Evolutionary conservation across 495 filamentous ascomycete species (phyloP).

Genomic region (Hypoxylon lienhwacheense): DNA sequence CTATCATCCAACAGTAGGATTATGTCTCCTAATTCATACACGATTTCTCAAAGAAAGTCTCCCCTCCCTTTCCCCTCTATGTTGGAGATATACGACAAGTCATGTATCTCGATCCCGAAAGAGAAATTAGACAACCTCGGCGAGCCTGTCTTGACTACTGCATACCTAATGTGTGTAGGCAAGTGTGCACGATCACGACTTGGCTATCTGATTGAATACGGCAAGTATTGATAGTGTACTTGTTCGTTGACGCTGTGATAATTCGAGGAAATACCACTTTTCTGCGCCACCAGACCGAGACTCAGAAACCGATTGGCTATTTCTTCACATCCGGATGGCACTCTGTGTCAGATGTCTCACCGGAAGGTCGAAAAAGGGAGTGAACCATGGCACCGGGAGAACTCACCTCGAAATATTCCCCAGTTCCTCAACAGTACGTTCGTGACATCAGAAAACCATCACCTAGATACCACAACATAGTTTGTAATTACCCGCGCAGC

Average conservation of each 20-base stretch:
- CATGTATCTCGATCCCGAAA: too few species aligned
- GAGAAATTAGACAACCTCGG: too few species aligned
- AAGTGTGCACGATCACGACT: not conserved
- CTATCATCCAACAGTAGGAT: too few species aligned
- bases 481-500: constrained; percentile 27
- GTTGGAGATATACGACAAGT: too few species aligned
- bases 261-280: constrained; percentile 1
- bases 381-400: constrained; percentile 25
- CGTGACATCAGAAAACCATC: constrained; percentile 18
- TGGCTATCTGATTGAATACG: not conserved
- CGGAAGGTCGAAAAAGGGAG: not conserved
- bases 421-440: constrained; percentile 7
- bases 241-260: constrained; percentile 11
- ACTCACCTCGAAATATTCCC: constrained; percentile 2
- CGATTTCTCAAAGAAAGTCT: too few species aligned
- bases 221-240: constrained; percentile 5
- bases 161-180: too few species aligned
- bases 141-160: too few species aligned
- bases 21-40: too few species aligned
- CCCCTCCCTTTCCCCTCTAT: too few species aligned
- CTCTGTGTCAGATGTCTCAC: constrained; percentile 23
- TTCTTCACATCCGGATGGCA: constrained; percentile 17
- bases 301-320: constrained; percentile 14
- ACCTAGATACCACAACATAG: constrained; percentile 23
- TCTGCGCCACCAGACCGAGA: constrained; percentile 15